phyloP scores from a whole-genome alignment of 345 rosid genomes.

The Populus ilicifolia region DNA sequence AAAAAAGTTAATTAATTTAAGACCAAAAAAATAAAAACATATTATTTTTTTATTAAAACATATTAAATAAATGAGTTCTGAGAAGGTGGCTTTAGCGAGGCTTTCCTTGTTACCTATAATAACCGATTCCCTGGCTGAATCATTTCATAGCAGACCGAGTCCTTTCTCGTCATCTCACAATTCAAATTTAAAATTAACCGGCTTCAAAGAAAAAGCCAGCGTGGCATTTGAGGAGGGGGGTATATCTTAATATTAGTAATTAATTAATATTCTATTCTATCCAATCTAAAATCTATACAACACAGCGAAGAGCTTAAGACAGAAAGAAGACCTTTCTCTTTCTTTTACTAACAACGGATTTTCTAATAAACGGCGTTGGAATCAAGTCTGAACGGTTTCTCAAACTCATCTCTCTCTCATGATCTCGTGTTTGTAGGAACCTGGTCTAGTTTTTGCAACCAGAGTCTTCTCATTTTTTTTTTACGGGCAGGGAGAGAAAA shows the following conservation, averaged over 20 bases:
- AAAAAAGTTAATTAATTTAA: too few species aligned
- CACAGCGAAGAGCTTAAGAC: not conserved
- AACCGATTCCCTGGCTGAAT: not conserved
- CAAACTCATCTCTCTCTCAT: not conserved
- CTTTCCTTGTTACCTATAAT: too few species aligned
- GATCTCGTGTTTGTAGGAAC: constrained; percentile 29
- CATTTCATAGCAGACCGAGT: not conserved
- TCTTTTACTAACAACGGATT: constrained; percentile 6
- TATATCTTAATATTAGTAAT: not conserved
- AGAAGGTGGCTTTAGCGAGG: too few species aligned
- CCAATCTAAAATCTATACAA: not conserved
- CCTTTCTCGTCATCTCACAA: not conserved
- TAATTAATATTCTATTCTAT: not conserved
- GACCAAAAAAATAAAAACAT: too few species aligned
- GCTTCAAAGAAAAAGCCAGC: constrained; percentile 6
- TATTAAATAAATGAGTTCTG: too few species aligned
- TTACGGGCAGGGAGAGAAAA: constrained; percentile 1
- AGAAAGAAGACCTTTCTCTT: not conserved
- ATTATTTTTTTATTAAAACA: too few species aligned
- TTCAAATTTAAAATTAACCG: not conserved
- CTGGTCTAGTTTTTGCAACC: constrained; percentile 11
- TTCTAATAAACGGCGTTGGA: constrained; percentile 27
- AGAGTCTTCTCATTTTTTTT: not conserved
- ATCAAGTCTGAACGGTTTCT: constrained; percentile 22
- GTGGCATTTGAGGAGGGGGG: not conserved